phyloP scores from a whole-genome alignment of 768 basidiomycete species.

The Leccinellum luteum region DNA sequence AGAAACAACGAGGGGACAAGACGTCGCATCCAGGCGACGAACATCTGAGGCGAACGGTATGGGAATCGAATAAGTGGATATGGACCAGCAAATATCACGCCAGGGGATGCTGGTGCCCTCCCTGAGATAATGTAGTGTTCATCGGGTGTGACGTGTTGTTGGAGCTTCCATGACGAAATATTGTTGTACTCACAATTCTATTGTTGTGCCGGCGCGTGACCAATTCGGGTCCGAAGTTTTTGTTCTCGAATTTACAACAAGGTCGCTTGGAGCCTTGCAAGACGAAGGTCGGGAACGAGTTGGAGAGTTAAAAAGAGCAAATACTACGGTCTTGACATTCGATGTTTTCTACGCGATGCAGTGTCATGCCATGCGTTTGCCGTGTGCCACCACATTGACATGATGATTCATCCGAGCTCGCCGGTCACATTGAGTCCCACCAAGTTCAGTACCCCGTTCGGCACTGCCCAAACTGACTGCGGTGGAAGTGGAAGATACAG shows the following conservation, averaged over 20 bases:
- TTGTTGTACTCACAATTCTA: slow-evolving; percentile 32
- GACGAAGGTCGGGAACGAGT: background rate
- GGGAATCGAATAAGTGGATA: slow-evolving; percentile 16
- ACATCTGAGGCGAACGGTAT: slow-evolving; percentile 41
- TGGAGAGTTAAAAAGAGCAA: background rate
- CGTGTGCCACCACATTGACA: too few species aligned
- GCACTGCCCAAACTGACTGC: background rate
- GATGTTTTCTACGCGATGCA: background rate
- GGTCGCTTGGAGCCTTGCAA: background rate
- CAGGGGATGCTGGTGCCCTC: slow-evolving; percentile 5
- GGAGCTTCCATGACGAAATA: background rate
- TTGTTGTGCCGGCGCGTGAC: slow-evolving; percentile 25
- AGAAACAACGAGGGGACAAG: slow-evolving; percentile 41
- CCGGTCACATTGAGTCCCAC: too few species aligned
- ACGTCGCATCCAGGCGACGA: slow-evolving; percentile 79
- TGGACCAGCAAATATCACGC: slow-evolving; percentile 28
- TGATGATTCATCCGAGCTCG: background rate
- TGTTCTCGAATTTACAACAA: slow-evolving; percentile 19
- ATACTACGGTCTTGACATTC: background rate
- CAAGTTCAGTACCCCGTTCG: background rate
- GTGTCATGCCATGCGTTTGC: background rate
- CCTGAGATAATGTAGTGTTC: slow-evolving; percentile 23
- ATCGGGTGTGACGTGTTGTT: background rate
- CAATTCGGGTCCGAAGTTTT: slow-evolving; percentile 4
- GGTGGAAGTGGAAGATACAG: slow-evolving; percentile 1